A percentile compares a stretch with the other conserved stretches of the same genome.
phyloP scores from a whole-genome alignment of 2,329 filamentous ascomycete genomes.

The Xylaria sp. region DNA sequence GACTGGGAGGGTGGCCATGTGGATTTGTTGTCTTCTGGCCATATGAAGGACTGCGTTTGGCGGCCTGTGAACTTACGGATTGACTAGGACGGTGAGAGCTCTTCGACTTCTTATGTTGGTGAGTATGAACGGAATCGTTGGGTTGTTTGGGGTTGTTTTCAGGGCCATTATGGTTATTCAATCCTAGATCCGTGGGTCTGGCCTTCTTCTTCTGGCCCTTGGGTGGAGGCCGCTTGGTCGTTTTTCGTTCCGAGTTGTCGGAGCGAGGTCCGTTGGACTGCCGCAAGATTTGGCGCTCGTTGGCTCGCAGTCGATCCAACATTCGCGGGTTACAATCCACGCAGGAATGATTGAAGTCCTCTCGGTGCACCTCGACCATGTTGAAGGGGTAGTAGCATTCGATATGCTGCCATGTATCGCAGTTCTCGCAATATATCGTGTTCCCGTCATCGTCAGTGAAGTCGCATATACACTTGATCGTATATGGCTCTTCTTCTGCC shows the following conservation, averaged over 20 bases:
- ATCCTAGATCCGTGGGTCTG: slow-evolving; percentile 74
- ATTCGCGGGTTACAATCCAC: slow-evolving; percentile 84
- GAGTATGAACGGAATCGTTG: slow-evolving; percentile 59
- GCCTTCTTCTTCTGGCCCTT: slow-evolving; percentile 91
- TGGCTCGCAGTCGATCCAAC: slow-evolving; percentile 79
- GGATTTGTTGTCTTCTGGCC: slow-evolving; percentile 71
- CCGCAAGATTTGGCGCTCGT: slow-evolving; percentile 74
- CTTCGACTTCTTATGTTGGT: slow-evolving; percentile 82
- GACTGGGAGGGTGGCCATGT: slow-evolving; percentile 73
- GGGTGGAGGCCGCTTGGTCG: slow-evolving; percentile 69
- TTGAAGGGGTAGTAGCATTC: slow-evolving; percentile 90
- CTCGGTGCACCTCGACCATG: slow-evolving; percentile 75
- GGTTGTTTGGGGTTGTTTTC: slow-evolving; percentile 64
- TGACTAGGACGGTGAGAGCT: slow-evolving; percentile 82
- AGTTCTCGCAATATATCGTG: slow-evolving; percentile 95
- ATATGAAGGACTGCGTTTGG: slow-evolving; percentile 73
- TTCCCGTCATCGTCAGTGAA: slow-evolving; percentile 96
- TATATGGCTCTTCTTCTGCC: slow-evolving; percentile 85
- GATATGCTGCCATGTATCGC: slow-evolving; percentile 98
- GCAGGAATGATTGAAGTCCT: slow-evolving; percentile 84
- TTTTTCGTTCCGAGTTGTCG: slow-evolving; percentile 73
- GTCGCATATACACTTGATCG: slow-evolving; percentile 97
- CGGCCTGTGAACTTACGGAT: slow-evolving; percentile 76
- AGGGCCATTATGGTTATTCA: slow-evolving; percentile 73
- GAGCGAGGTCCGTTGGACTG: slow-evolving; percentile 58